Conservation (phyloP, 768 basidiomycete genomes). For the Termitomyces sp. region DNA sequence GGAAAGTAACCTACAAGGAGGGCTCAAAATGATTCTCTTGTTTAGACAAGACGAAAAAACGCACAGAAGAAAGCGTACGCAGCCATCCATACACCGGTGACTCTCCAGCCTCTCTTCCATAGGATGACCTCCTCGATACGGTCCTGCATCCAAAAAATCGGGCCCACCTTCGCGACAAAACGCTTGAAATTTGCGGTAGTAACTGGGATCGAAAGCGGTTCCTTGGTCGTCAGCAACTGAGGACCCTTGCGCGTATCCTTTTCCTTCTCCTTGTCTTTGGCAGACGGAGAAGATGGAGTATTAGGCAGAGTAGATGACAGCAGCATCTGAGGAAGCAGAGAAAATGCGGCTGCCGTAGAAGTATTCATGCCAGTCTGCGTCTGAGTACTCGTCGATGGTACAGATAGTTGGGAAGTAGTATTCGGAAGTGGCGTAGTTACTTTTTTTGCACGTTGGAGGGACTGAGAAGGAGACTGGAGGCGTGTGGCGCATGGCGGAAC, state of each 20-base stretch:
- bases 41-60: constrained; percentile 18
- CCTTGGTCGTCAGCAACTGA: constrained; percentile 48
- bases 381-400: constrained; percentile 17
- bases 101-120: constrained; percentile 75
- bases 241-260: constrained; percentile 14
- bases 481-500: constrained; percentile 38
- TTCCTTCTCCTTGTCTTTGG: constrained; percentile 14
- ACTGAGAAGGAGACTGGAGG: constrained; percentile 18
- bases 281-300: constrained; percentile 5
- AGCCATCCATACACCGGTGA: constrained; percentile 72
- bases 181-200: constrained; percentile 78
- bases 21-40: not conserved
- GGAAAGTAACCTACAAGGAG: constrained; percentile 68
- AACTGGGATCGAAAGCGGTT: constrained; percentile 72
- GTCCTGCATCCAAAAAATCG: constrained; percentile 89
- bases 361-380: constrained; percentile 16
- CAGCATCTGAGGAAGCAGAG: constrained; percentile 36
- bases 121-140: constrained; percentile 78
- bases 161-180: constrained; percentile 71
- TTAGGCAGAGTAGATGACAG: constrained; percentile 22
- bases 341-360: constrained; percentile 23
- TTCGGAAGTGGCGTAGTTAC: constrained; percentile 34
- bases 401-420: not conserved
- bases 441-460: constrained; percentile 34
- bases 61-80: constrained; percentile 76